Conservation (phyloP, 345 rosid genomes). For the Physaria fendleri region DNA sequence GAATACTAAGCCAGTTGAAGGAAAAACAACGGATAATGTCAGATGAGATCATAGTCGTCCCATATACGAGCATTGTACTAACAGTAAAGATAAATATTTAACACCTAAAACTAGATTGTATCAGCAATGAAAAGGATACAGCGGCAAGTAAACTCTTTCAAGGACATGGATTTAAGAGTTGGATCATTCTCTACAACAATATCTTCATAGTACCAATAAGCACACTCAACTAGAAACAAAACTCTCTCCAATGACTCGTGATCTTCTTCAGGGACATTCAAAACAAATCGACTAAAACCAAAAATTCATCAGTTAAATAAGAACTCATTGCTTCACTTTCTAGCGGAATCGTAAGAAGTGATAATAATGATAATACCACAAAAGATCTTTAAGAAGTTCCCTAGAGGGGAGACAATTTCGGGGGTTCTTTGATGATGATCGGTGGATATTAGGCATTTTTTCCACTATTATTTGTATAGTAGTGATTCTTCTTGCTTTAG, state of each 20-base stretch:
- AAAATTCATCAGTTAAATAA: neutral
- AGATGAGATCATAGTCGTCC: neutral
- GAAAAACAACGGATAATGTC: too few species aligned
- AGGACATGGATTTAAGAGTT: constrained; percentile 67
- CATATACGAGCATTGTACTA: neutral
- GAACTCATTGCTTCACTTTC: constrained; percentile 3
- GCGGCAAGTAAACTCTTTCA: constrained; percentile 90
- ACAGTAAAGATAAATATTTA: neutral
- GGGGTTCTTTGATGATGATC: too few species aligned
- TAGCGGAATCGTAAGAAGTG: neutral
- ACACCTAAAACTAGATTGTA: neutral
- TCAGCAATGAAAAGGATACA: constrained; percentile 51
- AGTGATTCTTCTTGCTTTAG: too few species aligned
- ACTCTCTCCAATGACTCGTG: constrained; percentile 96
- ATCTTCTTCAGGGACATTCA: constrained; percentile 97
- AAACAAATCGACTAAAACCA: constrained; percentile 78
- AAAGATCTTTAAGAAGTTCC: too few species aligned
- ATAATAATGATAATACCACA: too few species aligned
- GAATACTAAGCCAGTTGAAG: constrained; percentile 62
- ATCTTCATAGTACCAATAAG: constrained; percentile 98
- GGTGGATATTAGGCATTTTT: too few species aligned
- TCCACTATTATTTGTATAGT: too few species aligned
- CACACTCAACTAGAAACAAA: constrained; percentile 90
- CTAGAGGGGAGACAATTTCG: too few species aligned
- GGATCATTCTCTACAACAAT: constrained; percentile 91